Conservation (phyloP, 768 basidiomycete species). For the Tulasnella calospora region DNA sequence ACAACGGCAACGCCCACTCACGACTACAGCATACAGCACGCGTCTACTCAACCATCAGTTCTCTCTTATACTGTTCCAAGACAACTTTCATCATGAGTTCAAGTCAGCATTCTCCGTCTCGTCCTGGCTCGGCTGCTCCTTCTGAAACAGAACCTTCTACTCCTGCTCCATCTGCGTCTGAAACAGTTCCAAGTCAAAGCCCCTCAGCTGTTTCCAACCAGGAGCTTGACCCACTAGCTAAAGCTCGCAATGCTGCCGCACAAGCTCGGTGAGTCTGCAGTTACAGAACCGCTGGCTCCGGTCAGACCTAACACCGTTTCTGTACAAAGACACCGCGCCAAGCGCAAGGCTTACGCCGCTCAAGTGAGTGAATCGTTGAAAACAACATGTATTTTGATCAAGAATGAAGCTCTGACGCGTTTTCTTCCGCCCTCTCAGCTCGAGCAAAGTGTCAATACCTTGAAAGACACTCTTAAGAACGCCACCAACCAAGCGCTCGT, state of each 20-base stretch:
- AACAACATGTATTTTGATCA: background rate
- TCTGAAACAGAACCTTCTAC: background rate
- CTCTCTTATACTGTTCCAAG: background rate
- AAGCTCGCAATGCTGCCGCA: slow-evolving; percentile 16
- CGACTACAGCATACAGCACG: background rate
- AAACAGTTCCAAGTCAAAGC: background rate
- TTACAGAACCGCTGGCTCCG: background rate
- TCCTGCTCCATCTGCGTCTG: background rate
- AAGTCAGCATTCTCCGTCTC: slow-evolving; percentile 12
- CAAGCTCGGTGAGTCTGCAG: slow-evolving; percentile 13
- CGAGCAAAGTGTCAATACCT: background rate
- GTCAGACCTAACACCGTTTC: background rate
- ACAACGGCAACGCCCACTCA: background rate
- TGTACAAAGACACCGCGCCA: slow-evolving; percentile 10
- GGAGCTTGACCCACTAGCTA: background rate
- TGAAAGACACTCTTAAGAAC: slow-evolving; percentile 11
- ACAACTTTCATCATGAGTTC: background rate
- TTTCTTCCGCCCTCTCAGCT: background rate
- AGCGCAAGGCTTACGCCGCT: slow-evolving; percentile 20
- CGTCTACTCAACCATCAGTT: background rate
- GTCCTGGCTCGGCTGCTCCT: background rate
- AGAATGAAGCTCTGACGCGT: background rate
- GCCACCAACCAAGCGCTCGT: background rate
- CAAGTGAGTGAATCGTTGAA: background rate
- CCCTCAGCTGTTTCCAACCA: background rate